Conservation (phyloP, 2,329 filamentous ascomycete species). For the Aspergillus sp. region DNA sequence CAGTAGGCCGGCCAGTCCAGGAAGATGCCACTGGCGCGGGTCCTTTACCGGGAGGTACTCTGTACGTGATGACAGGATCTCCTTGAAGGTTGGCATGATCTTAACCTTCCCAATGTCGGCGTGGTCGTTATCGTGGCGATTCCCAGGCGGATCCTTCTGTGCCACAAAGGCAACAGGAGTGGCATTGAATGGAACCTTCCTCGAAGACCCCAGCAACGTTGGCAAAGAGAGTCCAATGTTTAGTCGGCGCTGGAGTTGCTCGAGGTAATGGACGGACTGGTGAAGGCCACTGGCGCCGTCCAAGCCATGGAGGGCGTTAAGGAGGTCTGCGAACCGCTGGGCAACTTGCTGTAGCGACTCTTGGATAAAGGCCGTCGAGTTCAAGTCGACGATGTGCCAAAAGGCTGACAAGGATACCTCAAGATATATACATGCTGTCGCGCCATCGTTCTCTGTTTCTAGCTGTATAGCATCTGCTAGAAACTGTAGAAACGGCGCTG, state of each 20-base stretch:
- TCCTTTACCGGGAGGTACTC: slow-evolving; percentile 37
- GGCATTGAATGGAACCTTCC: not conserved
- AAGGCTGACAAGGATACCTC: slow-evolving; percentile 26
- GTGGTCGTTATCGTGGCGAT: slow-evolving; percentile 40
- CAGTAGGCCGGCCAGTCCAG: slow-evolving; percentile 27
- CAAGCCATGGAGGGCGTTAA: slow-evolving; percentile 13
- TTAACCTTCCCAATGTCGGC: slow-evolving; percentile 31
- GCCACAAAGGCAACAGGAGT: slow-evolving; percentile 14
- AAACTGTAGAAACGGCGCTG: slow-evolving; percentile 35
- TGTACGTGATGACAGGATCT: slow-evolving; percentile 28
- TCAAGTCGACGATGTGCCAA: slow-evolving; percentile 35
- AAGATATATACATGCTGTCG: slow-evolving; percentile 11
- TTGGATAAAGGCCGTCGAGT: slow-evolving; percentile 37
- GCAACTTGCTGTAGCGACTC: slow-evolving; percentile 22
- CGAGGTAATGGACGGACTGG: slow-evolving; percentile 17
- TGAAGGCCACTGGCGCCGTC: slow-evolving; percentile 8
- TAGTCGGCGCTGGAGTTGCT: slow-evolving; percentile 20
- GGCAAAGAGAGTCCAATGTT: slow-evolving; percentile 18
- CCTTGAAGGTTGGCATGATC: slow-evolving; percentile 38
- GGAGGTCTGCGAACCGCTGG: slow-evolving; percentile 16
- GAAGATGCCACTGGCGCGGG: slow-evolving; percentile 27
- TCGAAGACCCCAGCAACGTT: not conserved
- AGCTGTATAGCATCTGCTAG: slow-evolving; percentile 21
- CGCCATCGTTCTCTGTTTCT: not conserved
- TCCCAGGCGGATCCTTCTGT: slow-evolving; percentile 22